Percentiles rank a stretch among this genome's conserved stretches.
Evolutionary conservation across 1,139 yeast species (phyloP).

Genomic region (Geotrichum aggregatum): DNA sequence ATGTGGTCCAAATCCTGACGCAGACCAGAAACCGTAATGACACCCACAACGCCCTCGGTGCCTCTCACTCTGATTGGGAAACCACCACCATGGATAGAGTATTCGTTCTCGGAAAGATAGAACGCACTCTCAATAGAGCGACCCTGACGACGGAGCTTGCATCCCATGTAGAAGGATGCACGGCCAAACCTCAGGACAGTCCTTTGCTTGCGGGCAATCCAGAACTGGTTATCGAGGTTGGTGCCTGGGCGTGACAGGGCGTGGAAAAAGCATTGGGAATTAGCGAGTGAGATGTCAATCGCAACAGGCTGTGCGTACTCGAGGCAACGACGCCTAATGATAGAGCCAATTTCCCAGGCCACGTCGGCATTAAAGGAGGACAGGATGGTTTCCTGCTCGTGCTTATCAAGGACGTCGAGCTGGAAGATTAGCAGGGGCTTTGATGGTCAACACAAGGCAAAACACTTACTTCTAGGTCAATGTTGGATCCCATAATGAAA

Average conservation of each 20-base stretch:
- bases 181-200: constrained; percentile 51
- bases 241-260: constrained; percentile 46
- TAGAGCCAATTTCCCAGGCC: constrained; percentile 38
- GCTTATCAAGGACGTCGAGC: constrained; percentile 30
- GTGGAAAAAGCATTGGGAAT: constrained; percentile 54
- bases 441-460: neutral
- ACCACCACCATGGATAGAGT: constrained; percentile 61
- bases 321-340: constrained; percentile 31
- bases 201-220: constrained; percentile 55
- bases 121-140: constrained; percentile 39
- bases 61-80: constrained; percentile 50
- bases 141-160: constrained; percentile 38
- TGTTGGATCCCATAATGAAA: constrained; percentile 13
- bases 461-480: constrained; percentile 18
- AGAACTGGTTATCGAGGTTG: constrained; percentile 52
- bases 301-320: constrained; percentile 41
- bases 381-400: constrained; percentile 32
- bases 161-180: constrained; percentile 54
- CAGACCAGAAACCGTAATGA: constrained; percentile 59
- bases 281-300: constrained; percentile 48
- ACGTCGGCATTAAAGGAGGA: constrained; percentile 36
- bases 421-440: constrained; percentile 10
- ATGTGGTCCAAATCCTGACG: constrained; percentile 36
- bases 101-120: constrained; percentile 46
- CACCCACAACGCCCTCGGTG: constrained; percentile 49